Evolutionary conservation across 495 filamentous ascomycete species (phyloP).

Genomic region (Penicillium maclennaniae): DNA sequence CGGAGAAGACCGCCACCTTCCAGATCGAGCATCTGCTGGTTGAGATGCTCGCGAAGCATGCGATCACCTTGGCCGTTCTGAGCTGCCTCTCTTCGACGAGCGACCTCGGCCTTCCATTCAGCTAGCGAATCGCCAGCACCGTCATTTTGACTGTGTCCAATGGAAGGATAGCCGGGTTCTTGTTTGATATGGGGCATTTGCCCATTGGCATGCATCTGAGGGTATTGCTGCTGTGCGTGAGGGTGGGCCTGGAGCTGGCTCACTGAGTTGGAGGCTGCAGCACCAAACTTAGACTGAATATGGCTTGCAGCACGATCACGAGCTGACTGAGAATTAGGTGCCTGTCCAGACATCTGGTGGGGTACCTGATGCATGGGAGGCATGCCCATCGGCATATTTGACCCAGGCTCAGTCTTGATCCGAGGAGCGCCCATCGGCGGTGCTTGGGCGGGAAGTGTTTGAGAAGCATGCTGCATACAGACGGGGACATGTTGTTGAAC

Average conservation of each 20-base stretch:
- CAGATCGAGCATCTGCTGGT: constrained; percentile 59
- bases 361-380: constrained; percentile 27
- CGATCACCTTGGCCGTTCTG: constrained; percentile 57
- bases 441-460: constrained; percentile 5
- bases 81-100: constrained; percentile 51
- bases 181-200: constrained; percentile 47
- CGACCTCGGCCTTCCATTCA: constrained; percentile 58
- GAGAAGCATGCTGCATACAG: constrained; percentile 32
- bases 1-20: constrained; percentile 82
- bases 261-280: constrained; percentile 65
- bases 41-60: constrained; percentile 38
- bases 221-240: constrained; percentile 40
- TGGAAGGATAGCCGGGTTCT: constrained; percentile 43
- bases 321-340: constrained; percentile 49
- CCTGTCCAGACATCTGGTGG: constrained; percentile 31
- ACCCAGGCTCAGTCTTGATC: constrained; percentile 75
- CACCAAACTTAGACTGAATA: constrained; percentile 67
- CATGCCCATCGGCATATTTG: constrained; percentile 45
- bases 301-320: constrained; percentile 63
- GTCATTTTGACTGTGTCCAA: constrained; percentile 63
- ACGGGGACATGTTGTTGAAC: constrained; percentile 31
- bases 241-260: constrained; percentile 56
- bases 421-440: constrained; percentile 38
- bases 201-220: constrained; percentile 43
- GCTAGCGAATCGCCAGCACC: constrained; percentile 55